Evolutionary conservation across 2,329 filamentous ascomycete genomes (phyloP), one percentile per base, ranked within the genome.

Genomic region (Beauveria scarabaeidicola): DNA sequence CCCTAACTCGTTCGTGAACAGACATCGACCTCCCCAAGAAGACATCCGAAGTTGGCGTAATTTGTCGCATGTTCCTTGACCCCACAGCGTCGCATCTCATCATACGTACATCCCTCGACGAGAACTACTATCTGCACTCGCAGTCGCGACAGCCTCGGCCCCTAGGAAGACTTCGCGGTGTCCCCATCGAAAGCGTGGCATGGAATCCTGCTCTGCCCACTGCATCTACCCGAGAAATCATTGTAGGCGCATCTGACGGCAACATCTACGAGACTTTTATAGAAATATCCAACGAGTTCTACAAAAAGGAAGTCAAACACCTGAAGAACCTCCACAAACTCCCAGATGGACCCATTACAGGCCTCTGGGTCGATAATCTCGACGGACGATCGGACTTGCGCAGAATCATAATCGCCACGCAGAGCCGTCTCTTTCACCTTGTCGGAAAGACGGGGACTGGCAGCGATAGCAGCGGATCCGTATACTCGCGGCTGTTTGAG

Each of bases 11-110:
- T 21, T 8, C 43, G 13, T 44, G 10, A 57, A 10, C 67, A 96
- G 93, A 99, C 74, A 96, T 99, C 72, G 94, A 99, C 73, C 84
- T 99, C 8, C 94, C 94, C 41, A 96, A 95, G 77, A 94, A 93
- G 69, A 85, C 90, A 17, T 88, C 90, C 41, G 93, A 99, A 72
- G 84, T 94, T 61, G 94, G 94, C 65, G 83, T 96, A 56, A 97
- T 99, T 69, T 87, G 89, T 66, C 90, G 89, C 77, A 91, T 99
- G 83, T 99, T 99, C 76, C 88, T 99, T 69, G 94, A 99, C 70
- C 93, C 94, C 29, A 96, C 93, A 11, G 94, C 94, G 29, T 97
- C 91, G 6, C 94, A 99, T 75, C 80, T 99, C 29, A 84, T 99
- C 64, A 86, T 99, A 66, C 91, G 89, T 70, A 99, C 94, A 3